Base-by-base conservation (phyloP, 106 monocot genomes). In the Chionographis japonica region DNA sequence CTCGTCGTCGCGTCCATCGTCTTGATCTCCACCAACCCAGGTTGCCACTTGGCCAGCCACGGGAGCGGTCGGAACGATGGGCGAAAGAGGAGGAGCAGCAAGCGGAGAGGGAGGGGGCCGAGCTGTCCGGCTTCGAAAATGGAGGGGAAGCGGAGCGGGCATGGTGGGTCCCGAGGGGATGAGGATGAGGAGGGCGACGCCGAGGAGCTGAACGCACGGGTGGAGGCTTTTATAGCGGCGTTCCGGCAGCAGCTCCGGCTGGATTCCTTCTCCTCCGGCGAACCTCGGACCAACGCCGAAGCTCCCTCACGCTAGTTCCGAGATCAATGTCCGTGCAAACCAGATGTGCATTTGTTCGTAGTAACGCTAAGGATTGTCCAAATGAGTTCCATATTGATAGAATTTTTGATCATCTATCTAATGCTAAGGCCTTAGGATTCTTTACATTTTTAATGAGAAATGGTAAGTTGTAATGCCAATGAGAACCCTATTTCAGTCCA, bases 181-280 rank as follows among this genome's bases (percentile, higher is more conserved):
- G 71, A 55, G 4, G 62, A 43, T 4, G 75, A 52, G 12, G 57
- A 43, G 7, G 75, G 54, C 8, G 75, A 75, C 37, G 72, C 63
- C 3, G 84, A 84, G 65, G 91, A 88, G 72, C 56, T 92, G 60
- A 81, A 92, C 42, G 81, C 77, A 17, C 62, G 85, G 72, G 91
- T 65, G 27, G 91, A 92, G 68, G 88, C 79, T 17, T 92, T 92
- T 69, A 92, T 92, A 35, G 4, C 40, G 54, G 79, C 88, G 2
- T 92, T 92, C 65, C 58, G 88, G 64, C 72, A 65, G 61, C 88
- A 85, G 40, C 88, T 92, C 52, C 40, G 54, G 77, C 56, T 85
- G 55, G 92, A 92, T 36, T 84, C 91, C n/a, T 67, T 72, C 59
- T 74, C 87, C 43, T 80, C 76, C 43, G 43, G 43, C 43, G 43